Conservation (phyloP, 495 filamentous ascomycete genomes). For the Tuber microsphaerosporum region DNA sequence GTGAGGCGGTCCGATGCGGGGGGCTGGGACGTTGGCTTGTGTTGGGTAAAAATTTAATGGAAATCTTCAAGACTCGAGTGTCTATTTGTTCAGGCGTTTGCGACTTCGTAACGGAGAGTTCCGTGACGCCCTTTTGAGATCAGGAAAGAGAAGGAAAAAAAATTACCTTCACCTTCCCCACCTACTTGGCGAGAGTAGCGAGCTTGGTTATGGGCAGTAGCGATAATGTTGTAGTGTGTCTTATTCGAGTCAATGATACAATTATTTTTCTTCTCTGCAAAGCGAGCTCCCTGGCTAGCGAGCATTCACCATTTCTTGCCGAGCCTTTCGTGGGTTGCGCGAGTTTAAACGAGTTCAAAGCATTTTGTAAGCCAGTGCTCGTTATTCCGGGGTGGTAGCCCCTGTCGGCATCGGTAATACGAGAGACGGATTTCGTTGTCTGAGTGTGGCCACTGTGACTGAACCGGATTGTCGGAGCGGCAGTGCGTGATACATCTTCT, state of each 20-base stretch:
- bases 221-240: neutral
- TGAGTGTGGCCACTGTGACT: neutral
- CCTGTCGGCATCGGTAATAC: neutral
- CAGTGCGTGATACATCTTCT: neutral
- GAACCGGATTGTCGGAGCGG: neutral
- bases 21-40: neutral
- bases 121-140: slow-evolving; percentile 1
- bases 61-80: neutral
- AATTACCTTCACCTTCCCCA: neutral
- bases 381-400: neutral
- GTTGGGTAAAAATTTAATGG: neutral
- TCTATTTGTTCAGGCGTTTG: neutral
- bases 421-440: neutral
- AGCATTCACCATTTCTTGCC: too few species aligned
- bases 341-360: too few species aligned
- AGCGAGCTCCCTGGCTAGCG: too few species aligned
- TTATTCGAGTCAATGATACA: neutral
- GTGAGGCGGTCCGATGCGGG: neutral
- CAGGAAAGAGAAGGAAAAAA: neutral
- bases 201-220: neutral
- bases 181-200: neutral
- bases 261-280: neutral
- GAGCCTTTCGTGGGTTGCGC: too few species aligned
- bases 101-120: neutral
- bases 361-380: too few species aligned